Base-by-base conservation (phyloP, 2,329 filamentous ascomycete species). In the Aspergillus hiratsukae region DNA sequence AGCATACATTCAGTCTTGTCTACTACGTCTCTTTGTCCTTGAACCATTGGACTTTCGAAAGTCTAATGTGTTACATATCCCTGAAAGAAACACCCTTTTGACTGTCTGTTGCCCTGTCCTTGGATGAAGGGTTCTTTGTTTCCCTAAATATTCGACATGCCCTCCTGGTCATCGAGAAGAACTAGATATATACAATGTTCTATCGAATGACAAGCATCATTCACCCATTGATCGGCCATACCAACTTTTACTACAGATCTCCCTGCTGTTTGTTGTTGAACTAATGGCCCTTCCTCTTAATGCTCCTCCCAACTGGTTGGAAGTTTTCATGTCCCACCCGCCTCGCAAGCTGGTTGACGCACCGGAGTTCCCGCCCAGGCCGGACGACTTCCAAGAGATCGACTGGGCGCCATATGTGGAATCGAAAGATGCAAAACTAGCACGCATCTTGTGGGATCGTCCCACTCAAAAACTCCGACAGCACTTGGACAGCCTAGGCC, bases 361-460 rank as follows among this genome's bases (percentile, higher is more conserved):
- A 17, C 62, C 64, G 23, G 49, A 58, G 9, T 67, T 64, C 40
- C 68, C 65, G 7, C 56, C 58, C n/a, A 56, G 61, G n/a, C 65
- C 70, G 37, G 48, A 65, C 40, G n/a, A 69, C 11, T 68, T 66
- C 43, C 58, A 70, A 28, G 59, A 64, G 28, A 61, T 71, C 7
- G 49, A 66, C 45, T 69, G 69, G 61, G 65, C 58, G 14, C 63
- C 62, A 14, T 59, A 61, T 28, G 59, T 68, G 23, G 59, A 48
- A n/a, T 54, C 55, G 19, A 56, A 57, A 41, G 60, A 70, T 55
- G 65, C 65, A 51, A 59, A 56, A 25, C 52, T 66, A 37, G 71
- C 71, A 3, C 67, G 65, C 51, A 58, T 53, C 25, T 52, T 69
- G 8, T 73, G 71, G 71, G 57, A 43, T 2, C 49, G 60, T 7